Evolutionary conservation across 441 rosid genomes (phyloP).

Genomic region (Eruca vesicaria): DNA sequence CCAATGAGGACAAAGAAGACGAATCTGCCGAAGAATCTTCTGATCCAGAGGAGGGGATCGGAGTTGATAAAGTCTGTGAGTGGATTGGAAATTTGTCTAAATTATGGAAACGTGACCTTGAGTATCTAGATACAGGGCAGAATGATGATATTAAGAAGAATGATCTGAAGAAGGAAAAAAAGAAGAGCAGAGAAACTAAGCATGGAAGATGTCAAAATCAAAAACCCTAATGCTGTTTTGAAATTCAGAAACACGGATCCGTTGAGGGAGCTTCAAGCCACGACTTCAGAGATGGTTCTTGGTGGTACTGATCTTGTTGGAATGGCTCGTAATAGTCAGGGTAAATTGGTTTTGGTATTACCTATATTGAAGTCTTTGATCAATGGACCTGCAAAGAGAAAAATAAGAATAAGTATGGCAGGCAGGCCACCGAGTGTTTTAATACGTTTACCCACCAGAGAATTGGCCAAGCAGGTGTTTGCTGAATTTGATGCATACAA

Average conservation of each 20-base stretch:
- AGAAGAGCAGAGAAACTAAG: conserved; percentile 48
- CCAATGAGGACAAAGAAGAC: conserved; percentile 52
- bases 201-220: conserved; percentile 43
- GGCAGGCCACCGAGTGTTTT: conserved; percentile 89
- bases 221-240: conserved; percentile 61
- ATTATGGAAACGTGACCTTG: neutral
- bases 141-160: neutral
- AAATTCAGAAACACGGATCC: conserved; percentile 69
- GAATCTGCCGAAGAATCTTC: conserved; percentile 28
- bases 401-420: conserved; percentile 69
- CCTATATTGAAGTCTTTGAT: conserved; percentile 87
- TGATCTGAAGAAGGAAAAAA: conserved; percentile 17
- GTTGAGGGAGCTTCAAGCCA: conserved; percentile 73
- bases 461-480: conserved; percentile 82
- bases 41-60: neutral
- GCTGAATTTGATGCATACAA: conserved; percentile 84
- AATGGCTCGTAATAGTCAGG: conserved; percentile 95
- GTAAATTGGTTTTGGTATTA: conserved; percentile 91
- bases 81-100: neutral
- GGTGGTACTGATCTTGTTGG: conserved; percentile 87
- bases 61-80: neutral
- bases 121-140: neutral
- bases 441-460: conserved; percentile 93
- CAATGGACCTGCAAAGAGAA: conserved; percentile 59
- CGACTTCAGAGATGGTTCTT: conserved; percentile 66